Percentiles rank a stretch among this genome's conserved stretches.
Evolutionary conservation across 148 eudicot genomes (phyloP).

Genomic region (Amaranthus hypochondriacus): DNA sequence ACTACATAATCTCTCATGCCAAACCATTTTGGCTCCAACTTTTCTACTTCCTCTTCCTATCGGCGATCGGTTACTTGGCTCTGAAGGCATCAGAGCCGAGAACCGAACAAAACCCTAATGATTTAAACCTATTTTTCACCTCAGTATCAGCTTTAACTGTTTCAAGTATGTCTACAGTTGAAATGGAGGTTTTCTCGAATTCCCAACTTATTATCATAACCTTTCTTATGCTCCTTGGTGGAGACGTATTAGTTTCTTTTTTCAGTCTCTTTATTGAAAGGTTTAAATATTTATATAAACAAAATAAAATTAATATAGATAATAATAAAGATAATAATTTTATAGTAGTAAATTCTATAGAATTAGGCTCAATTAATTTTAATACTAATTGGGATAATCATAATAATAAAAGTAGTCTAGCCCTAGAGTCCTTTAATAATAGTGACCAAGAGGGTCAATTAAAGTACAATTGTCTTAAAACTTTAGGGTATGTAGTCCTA

Average conservation of each 20-base stretch:
- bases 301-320: neutral
- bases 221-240: slow-evolving; percentile 48
- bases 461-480: slow-evolving; percentile 27
- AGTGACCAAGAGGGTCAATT: neutral
- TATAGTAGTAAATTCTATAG: neutral
- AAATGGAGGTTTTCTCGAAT: slow-evolving; percentile 68
- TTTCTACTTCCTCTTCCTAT: slow-evolving; percentile 25
- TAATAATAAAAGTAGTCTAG: neutral
- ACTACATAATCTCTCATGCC: slow-evolving; percentile 9
- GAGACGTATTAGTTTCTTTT: slow-evolving; percentile 47
- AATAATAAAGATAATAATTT: neutral
- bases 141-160: slow-evolving; percentile 47
- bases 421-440: neutral
- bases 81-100: slow-evolving; percentile 30
- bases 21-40: slow-evolving; percentile 36
- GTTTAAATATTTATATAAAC: slow-evolving; percentile 10
- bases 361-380: slow-evolving; percentile 8
- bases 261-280: slow-evolving; percentile 30
- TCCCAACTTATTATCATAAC: slow-evolving; percentile 41
- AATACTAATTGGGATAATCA: neutral
- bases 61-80: slow-evolving; percentile 32
- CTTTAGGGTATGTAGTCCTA: slow-evolving; percentile 34
- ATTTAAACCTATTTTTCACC: slow-evolving; percentile 40
- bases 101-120: neutral
- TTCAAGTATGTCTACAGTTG: slow-evolving; percentile 58